Percentiles rank a stretch among this genome's conserved stretches.
Evolutionary conservation across 768 basidiomycete genomes (phyloP).

Genomic region (Lactifluus volemus): DNA sequence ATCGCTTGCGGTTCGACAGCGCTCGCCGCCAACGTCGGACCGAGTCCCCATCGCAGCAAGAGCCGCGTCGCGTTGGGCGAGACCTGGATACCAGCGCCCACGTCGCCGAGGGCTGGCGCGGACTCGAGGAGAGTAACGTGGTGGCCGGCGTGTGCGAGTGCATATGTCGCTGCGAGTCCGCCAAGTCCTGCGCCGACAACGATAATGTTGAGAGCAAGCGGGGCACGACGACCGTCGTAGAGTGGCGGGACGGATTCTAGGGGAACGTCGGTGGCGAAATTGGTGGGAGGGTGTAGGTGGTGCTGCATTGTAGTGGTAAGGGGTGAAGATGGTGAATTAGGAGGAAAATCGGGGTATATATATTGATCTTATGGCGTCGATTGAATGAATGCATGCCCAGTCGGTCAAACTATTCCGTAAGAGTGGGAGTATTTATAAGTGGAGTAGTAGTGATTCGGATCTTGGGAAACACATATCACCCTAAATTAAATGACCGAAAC

Average conservation of each 20-base stretch:
- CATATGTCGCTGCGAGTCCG: constrained; percentile 33
- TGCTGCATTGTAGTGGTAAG: background rate
- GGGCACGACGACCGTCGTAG: constrained; percentile 27
- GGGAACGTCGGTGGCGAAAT: background rate
- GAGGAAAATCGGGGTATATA: no score
- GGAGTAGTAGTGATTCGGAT: no score
- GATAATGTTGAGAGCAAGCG: constrained; percentile 30
- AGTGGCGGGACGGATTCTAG: constrained; percentile 20
- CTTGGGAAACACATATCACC: no score
- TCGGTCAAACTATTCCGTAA: no score
- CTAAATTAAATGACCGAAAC: no score
- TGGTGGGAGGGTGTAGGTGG: background rate
- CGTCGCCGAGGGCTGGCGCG: constrained; percentile 32
- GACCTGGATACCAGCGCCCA: constrained; percentile 37
- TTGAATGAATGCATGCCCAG: background rate
- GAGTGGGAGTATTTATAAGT: no score
- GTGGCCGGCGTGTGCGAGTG: constrained; percentile 34
- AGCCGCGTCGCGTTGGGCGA: constrained; percentile 33
- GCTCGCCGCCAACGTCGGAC: constrained; percentile 24
- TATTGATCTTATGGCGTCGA: background rate
- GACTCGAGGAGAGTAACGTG: constrained; percentile 32
- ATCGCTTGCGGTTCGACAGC: constrained; percentile 32
- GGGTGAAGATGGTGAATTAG: no score
- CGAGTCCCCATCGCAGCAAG: constrained; percentile 33
- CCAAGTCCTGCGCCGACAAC: constrained; percentile 37